Evolutionary conservation across 2,329 filamentous ascomycete species (phyloP).

Genomic region (Clarireedia paspali): DNA sequence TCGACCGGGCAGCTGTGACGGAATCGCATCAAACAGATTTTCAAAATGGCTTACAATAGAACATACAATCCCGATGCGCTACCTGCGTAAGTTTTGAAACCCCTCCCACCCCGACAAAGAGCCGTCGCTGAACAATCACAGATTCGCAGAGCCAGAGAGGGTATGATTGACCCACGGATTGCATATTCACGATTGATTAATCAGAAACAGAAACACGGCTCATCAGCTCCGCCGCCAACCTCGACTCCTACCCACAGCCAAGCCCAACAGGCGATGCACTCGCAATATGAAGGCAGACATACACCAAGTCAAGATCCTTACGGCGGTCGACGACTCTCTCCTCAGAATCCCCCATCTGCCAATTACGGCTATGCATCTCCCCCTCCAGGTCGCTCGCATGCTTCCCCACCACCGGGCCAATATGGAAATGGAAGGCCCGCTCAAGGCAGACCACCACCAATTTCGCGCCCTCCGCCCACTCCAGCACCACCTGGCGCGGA

Average conservation of each 20-base stretch:
- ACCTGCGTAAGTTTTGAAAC: conserved; percentile 60
- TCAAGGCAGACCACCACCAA: conserved; percentile 37
- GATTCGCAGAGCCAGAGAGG: conserved; percentile 45
- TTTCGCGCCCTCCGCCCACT: conserved; percentile 59
- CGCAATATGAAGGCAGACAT: conserved; percentile 24
- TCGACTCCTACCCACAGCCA: not conserved
- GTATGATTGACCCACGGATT: conserved; percentile 22
- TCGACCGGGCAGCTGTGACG: not conserved
- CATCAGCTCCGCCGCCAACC: conserved; percentile 26
- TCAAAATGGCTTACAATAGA: conserved; percentile 84
- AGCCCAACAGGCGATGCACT: conserved; percentile 21
- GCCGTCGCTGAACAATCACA: conserved; percentile 23
- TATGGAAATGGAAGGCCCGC: conserved; percentile 32
- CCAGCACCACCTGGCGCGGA: conserved; percentile 54
- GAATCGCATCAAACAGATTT: not conserved
- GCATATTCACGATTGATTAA: not conserved
- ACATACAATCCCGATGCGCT: conserved; percentile 91
- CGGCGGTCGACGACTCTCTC: conserved; percentile 18
- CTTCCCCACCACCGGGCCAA: conserved; percentile 36
- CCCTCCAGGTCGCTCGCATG: conserved; percentile 35
- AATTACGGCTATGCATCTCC: conserved; percentile 25
- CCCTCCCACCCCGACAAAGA: conserved; percentile 6
- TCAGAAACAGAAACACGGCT: conserved; percentile 6
- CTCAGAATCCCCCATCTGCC: conserved; percentile 20
- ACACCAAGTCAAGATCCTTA: conserved; percentile 17